Evolutionary conservation across 2,329 filamentous ascomycete genomes (phyloP).

Genomic region (Fusarium succisae): DNA sequence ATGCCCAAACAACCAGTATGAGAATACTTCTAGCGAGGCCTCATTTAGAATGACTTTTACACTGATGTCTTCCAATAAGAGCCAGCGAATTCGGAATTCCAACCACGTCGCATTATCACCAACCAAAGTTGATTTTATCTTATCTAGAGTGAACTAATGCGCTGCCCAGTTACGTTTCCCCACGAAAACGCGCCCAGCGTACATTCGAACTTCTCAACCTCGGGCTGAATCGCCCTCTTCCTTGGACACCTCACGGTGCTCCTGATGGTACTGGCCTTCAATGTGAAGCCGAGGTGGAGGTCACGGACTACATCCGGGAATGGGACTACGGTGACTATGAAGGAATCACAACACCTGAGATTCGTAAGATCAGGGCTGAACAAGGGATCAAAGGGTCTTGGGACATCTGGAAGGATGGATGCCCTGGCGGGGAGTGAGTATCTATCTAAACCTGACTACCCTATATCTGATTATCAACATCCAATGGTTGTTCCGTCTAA

Average conservation of each 20-base stretch:
- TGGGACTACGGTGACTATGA: conserved; percentile 93
- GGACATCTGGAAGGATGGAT: conserved; percentile 93
- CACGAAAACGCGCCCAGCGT: conserved; percentile 81
- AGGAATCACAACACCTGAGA: conserved; percentile 77
- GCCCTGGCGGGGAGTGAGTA: conserved; percentile 83
- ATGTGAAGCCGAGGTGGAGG: conserved; percentile 69
- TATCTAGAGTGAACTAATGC: background rate
- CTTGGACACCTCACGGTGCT: conserved; percentile 69
- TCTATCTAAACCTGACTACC: background rate
- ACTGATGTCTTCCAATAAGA: background rate
- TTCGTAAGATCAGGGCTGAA: conserved; percentile 65
- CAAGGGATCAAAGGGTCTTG: conserved; percentile 69
- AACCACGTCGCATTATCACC: background rate
- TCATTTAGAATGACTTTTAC: background rate
- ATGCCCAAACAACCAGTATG: background rate
- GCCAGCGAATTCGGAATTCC: background rate
- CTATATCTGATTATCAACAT: background rate
- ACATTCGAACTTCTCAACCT: conserved; percentile 91
- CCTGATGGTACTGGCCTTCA: conserved; percentile 50
- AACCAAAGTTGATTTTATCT: background rate
- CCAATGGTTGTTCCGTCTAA: conserved; percentile 4
- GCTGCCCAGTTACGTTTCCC: conserved; percentile 77
- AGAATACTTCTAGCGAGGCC: background rate
- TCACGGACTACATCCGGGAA: conserved; percentile 79
- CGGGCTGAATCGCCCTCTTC: conserved; percentile 72